Evolutionary conservation across 192 early-diverging fungal species (phyloP), one percentile per base, ranked within the genome.

Genomic region (Phycomyces nitens): DNA sequence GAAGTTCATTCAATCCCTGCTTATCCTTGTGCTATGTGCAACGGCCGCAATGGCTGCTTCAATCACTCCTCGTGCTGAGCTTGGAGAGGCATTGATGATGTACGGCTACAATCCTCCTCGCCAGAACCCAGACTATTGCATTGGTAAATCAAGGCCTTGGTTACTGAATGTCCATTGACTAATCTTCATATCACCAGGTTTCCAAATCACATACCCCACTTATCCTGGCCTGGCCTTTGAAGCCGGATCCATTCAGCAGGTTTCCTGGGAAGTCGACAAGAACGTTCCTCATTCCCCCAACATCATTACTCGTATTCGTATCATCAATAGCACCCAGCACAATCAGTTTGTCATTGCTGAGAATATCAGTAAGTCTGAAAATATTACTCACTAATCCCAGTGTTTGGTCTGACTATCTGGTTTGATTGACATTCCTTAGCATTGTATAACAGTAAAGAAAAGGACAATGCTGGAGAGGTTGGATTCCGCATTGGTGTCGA

Each of bases 51-150:
- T 3, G 1, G 50, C 62, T 14, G 39, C 62, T 18, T 53, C 9
- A 16, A 0, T 54, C 23, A n/a, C 53, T 5, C 53, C 12, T 4
- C 53, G 68, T 24, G 68, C 60, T 39, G 68, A 69, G 51, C 15
- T 27, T 0, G 68, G 68, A 38, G 71, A 73, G 23, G 66, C 60
- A 20, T 60, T 73, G 49, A 62, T 68, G 60, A 40, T 53, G 27
- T 73, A 53, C 26, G 71, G 71, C 39, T 68, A 73, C 41, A 73
- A 73, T 20, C 71, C 71, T 59, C 71, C 71, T 26, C 71, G 71
- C 53, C 42, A 67, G 5, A 73, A 73, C 21, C 71, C 71, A 12
- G 65, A 67, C 6, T 73, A 73, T 39, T 73, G 71, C 27, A 47
- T 59, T 23, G 70, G 70, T 66, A 66, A 22, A 27, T 7, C 15